Base-by-base conservation (phyloP, 2,329 filamentous ascomycete genomes). In the Emericellopsis cladophorae region DNA sequence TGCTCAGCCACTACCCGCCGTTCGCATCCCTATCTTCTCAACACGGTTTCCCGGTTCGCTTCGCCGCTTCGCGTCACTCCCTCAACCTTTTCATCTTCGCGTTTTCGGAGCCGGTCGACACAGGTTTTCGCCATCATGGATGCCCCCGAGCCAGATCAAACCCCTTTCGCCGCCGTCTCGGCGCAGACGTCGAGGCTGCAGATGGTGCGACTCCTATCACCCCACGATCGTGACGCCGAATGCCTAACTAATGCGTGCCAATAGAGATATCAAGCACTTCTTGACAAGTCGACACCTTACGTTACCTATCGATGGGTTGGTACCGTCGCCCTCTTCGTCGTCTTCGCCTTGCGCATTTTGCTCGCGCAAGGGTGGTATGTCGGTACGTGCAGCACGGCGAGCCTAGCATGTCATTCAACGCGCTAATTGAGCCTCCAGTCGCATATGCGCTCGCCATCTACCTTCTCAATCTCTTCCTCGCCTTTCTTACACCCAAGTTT, bases 281-380 rank as follows among this genome's bases (percentile, higher is more conserved):
- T 98, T 50, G 92, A 98, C 65, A 84, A 88, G 65, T 90, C 84
- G 40, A 96, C 90, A 9, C 92, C 92, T 12, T 93, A 79, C 62
- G 80, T 88, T 41, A 68, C 81, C 44, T 95, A 96, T 67, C 76
- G 92, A 72, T 98, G 92, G 92, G 59, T 83, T 46, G 81, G 81
- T 60, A 95, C 90, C n/a, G 84, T 65, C 40, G 69, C 75, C 33
- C 71, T 83, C 42, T 77, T 96, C 44, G 42, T 86, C 46, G 47
- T 88, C 52, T 98, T 98, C 71, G 90, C 87, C 59, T 59, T 92
- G 50, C 81, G 92, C 58, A 93, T 98, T 61, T 71, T 98, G 49
- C 48, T 95, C 39, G 87, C 88, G 44, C 88, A 96, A 68, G 92
- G 92, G 65, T 98, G 92, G 92, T 98, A 98, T 61, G 96, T 98